A percentile compares a stretch with the other conserved stretches of the same genome.
phyloP scores from a whole-genome alignment of 1,284 basidiomycete species.

The Sporisorium exsertum region DNA sequence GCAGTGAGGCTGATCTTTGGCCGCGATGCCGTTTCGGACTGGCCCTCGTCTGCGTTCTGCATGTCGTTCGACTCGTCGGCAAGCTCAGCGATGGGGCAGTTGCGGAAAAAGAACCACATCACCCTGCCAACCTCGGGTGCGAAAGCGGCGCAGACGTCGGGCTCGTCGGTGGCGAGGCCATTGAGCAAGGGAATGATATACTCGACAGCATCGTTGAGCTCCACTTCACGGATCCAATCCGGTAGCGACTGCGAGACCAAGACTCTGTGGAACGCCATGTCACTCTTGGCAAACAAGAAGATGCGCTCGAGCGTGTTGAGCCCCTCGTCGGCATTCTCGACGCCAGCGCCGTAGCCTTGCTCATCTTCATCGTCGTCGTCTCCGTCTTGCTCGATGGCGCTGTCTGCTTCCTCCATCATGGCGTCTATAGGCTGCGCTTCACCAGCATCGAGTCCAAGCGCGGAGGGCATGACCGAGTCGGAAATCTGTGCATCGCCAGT shows the following conservation, averaged over 20 bases:
- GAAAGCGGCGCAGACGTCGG: slow-evolving; percentile 89
- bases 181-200: slow-evolving; percentile 92
- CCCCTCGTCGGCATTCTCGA: slow-evolving; percentile 52
- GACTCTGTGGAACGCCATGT: slow-evolving; percentile 82
- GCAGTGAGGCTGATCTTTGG: slow-evolving; percentile 80
- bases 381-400: slow-evolving; percentile 7
- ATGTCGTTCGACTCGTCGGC: slow-evolving; percentile 39
- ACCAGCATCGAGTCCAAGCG: slow-evolving; percentile 45
- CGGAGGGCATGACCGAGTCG: slow-evolving; percentile 41
- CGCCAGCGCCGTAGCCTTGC: slow-evolving; percentile 20
- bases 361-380: slow-evolving; percentile 26
- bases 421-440: slow-evolving; percentile 25
- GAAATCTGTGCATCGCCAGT: slow-evolving; percentile 27
- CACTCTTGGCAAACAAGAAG: slow-evolving; percentile 90
- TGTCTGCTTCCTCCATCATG: slow-evolving; percentile 26
- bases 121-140: slow-evolving; percentile 83
- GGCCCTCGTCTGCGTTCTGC: slow-evolving; percentile 42
- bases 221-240: slow-evolving; percentile 69
- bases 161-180: slow-evolving; percentile 89
- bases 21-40: slow-evolving; percentile 51
- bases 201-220: slow-evolving; percentile 88
- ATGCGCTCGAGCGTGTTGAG: slow-evolving; percentile 88
- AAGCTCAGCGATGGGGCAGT: slow-evolving; percentile 69
- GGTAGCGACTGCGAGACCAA: slow-evolving; percentile 75
- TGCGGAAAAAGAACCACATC: slow-evolving; percentile 94